These are phyloP conservation scores for Cylindrodendrum hubeiense DNA, from an alignment of 2,329 filamentous ascomycete genomes.

Conservation along the genomic window DNA sequence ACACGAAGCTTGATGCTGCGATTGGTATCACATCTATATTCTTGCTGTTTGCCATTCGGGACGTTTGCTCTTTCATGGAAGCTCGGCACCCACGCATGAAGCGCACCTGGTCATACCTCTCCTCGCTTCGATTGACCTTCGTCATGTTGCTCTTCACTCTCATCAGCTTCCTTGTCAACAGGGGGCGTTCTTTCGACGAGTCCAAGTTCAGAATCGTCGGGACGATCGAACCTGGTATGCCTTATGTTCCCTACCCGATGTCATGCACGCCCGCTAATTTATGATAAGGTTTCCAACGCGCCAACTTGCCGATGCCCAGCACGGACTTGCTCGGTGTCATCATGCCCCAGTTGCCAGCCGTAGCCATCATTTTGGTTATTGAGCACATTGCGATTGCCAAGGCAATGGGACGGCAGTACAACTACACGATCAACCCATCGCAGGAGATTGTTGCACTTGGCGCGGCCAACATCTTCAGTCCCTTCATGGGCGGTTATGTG, in stretches of 20 bases:
- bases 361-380: slow-evolving; percentile 82
- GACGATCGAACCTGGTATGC: slow-evolving; percentile 70
- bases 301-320: slow-evolving; percentile 69
- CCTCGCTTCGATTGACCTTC: slow-evolving; percentile 81
- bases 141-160: slow-evolving; percentile 82
- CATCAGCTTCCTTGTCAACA: slow-evolving; percentile 77
- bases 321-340: slow-evolving; percentile 68
- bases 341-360: slow-evolving; percentile 74
- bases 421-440: slow-evolving; percentile 83
- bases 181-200: slow-evolving; percentile 59
- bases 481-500: slow-evolving; percentile 73
- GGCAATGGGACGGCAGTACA: slow-evolving; percentile 83
- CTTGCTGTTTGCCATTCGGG: slow-evolving; percentile 75
- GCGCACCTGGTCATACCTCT: slow-evolving; percentile 78
- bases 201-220: slow-evolving; percentile 74
- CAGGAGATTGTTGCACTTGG: slow-evolving; percentile 86
- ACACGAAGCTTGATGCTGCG: slow-evolving; percentile 73
- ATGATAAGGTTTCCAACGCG: slow-evolving; percentile 70
- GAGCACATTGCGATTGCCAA: slow-evolving; percentile 89
- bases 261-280: slow-evolving; percentile 21
- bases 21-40: slow-evolving; percentile 77
- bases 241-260: neutral
- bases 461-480: slow-evolving; percentile 79
- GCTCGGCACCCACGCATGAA: slow-evolving; percentile 69
- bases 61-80: slow-evolving; percentile 70